These are phyloP conservation scores for Microglena sp. DNA, from an alignment of 139 green algal genomes.

Conservation along the genomic window DNA sequence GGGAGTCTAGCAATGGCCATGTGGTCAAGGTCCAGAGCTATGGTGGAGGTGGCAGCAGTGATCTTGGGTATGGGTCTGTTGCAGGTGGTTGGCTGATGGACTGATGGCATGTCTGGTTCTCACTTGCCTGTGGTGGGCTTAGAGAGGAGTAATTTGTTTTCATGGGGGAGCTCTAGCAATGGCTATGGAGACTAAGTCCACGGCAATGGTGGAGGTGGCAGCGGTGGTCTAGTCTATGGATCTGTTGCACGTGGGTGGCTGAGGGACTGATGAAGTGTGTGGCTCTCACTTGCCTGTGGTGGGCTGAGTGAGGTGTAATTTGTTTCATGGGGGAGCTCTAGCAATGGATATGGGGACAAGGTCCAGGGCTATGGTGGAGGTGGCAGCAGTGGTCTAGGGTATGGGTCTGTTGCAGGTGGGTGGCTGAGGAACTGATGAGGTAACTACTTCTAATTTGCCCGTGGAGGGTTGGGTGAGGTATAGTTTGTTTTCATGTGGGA, in stretches of 20 bases:
- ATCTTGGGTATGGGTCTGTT: background rate
- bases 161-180: background rate
- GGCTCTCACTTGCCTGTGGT: no score
- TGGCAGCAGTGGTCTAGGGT: background rate
- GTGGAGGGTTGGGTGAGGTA: background rate
- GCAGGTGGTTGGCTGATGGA: no score
- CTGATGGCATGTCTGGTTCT: no score
- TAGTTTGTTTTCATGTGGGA: background rate
- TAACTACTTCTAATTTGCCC: background rate
- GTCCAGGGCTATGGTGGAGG: background rate
- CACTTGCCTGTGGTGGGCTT: no score
- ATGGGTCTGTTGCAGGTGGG: background rate
- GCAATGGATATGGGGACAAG: background rate
- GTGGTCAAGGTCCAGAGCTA: background rate
- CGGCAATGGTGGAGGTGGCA: background rate
- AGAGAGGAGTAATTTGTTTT: no score
- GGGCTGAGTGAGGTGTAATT: no score
- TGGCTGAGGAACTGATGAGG: background rate
- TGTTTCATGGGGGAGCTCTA: no score
- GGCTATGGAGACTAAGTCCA: background rate
- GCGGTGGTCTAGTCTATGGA: background rate
- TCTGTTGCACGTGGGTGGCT: background rate
- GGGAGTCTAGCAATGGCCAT: background rate
- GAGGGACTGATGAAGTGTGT: no score
- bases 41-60: conserved; percentile 5